Conservation (phyloP, 2,329 filamentous ascomycete genomes). For the Corinectria fuckeliana region DNA sequence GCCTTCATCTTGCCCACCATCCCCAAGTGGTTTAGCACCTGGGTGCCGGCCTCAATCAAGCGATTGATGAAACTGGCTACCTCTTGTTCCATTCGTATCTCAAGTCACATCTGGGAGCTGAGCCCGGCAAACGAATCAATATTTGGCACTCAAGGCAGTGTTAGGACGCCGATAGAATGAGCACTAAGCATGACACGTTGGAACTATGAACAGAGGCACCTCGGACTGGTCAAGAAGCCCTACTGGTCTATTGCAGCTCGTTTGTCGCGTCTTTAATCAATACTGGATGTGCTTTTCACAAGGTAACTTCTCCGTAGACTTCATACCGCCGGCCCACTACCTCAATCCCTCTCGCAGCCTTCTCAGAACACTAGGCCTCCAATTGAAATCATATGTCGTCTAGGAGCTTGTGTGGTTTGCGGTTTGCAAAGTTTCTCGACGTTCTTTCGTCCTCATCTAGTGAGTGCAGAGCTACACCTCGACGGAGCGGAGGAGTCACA, state of each 20-base stretch:
- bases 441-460: constrained; percentile 25
- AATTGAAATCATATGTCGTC: constrained; percentile 21
- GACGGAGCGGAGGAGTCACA: not conserved
- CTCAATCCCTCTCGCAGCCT: not conserved
- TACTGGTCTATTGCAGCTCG: constrained; percentile 8
- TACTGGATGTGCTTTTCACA: constrained; percentile 8
- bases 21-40: not conserved
- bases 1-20: not conserved
- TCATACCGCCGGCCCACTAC: not conserved
- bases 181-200: not conserved
- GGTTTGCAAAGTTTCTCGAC: not conserved
- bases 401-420: constrained; percentile 24
- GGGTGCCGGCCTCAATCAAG: not conserved
- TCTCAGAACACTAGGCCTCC: not conserved
- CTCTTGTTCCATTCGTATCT: not conserved
- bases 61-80: constrained; percentile 3
- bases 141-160: not conserved
- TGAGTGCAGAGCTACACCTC: constrained; percentile 15
- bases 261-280: constrained; percentile 7
- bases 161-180: not conserved
- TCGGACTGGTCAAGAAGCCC: not conserved
- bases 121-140: not conserved
- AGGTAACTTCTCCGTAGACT: not conserved
- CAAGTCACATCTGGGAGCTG: not conserved
- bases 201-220: not conserved